Evolutionary conservation across 257 asterid species (phyloP).

Genomic region (Vinca minor): DNA sequence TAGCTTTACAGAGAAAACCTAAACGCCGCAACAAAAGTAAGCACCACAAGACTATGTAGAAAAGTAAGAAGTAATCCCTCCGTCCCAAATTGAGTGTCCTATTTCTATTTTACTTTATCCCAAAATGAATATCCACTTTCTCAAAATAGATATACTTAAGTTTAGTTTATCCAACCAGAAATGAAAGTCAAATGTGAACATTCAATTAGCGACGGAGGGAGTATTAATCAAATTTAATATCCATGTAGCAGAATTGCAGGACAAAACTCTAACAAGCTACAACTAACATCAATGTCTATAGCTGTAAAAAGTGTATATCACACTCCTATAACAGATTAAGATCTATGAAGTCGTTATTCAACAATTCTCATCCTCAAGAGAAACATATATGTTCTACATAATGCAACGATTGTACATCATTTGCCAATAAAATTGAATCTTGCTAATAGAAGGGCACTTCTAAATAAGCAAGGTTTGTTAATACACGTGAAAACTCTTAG

Average conservation of each 20-base stretch:
- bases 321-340: neutral
- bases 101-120: too few relatives aligned
- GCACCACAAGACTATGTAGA: neutral
- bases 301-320: neutral
- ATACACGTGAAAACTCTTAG: neutral
- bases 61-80: neutral
- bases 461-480: neutral
- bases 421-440: neutral
- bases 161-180: too few relatives aligned
- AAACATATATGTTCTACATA: neutral
- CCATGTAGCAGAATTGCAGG: too few relatives aligned
- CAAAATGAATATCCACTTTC: too few relatives aligned
- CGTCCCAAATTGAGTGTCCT: too few relatives aligned
- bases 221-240: too few relatives aligned
- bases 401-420: neutral
- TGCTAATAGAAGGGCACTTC: neutral
- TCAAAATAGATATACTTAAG: too few relatives aligned
- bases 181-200: too few relatives aligned
- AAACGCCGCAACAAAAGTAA: neutral
- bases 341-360: neutral
- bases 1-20: constrained; percentile 77
- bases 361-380: neutral
- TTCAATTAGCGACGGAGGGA: too few relatives aligned
- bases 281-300: neutral
- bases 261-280: neutral